phyloP scores from a whole-genome alignment of 768 basidiomycete genomes.

The Lactarius vividus region DNA sequence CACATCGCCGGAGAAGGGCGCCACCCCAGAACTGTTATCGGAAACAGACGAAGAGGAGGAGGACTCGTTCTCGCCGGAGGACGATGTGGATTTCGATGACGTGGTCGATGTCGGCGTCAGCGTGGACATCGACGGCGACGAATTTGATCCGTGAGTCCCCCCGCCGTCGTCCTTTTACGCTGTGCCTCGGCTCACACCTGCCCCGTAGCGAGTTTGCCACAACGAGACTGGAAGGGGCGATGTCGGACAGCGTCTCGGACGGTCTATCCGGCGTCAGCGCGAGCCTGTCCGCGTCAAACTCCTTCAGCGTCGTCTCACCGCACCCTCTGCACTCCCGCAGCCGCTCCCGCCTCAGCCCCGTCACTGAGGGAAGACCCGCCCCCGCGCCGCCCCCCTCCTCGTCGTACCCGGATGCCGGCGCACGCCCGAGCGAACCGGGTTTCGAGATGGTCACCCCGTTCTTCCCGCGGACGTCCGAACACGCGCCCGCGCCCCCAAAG shows the following conservation, averaged over 20 bases:
- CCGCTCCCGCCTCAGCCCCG: constrained; percentile 58
- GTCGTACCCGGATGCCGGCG: constrained; percentile 33
- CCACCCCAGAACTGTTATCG: constrained; percentile 49
- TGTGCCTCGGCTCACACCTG: neutral
- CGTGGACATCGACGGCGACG: constrained; percentile 60
- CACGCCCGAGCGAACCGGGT: constrained; percentile 40
- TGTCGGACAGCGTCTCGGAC: constrained; percentile 65
- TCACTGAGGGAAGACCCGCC: constrained; percentile 34
- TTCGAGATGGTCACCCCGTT: constrained; percentile 57
- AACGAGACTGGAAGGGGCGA: constrained; percentile 46
- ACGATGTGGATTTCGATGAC: constrained; percentile 50
- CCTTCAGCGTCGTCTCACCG: constrained; percentile 52
- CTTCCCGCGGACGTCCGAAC: constrained; percentile 29
- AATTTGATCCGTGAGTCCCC: constrained; percentile 71
- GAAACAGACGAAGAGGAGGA: constrained; percentile 48
- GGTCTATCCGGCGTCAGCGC: constrained; percentile 57
- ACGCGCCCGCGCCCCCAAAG: neutral
- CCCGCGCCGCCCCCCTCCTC: neutral
- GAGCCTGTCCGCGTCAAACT: constrained; percentile 51
- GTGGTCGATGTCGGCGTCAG: constrained; percentile 47
- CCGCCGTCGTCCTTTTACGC: neutral
- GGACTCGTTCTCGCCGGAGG: constrained; percentile 43
- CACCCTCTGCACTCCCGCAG: constrained; percentile 40
- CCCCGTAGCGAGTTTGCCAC: constrained; percentile 63
- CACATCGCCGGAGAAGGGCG: constrained; percentile 34